Evolutionary conservation across 208 protist species (phyloP).

Genomic region (Entamoeba invadens): DNA sequence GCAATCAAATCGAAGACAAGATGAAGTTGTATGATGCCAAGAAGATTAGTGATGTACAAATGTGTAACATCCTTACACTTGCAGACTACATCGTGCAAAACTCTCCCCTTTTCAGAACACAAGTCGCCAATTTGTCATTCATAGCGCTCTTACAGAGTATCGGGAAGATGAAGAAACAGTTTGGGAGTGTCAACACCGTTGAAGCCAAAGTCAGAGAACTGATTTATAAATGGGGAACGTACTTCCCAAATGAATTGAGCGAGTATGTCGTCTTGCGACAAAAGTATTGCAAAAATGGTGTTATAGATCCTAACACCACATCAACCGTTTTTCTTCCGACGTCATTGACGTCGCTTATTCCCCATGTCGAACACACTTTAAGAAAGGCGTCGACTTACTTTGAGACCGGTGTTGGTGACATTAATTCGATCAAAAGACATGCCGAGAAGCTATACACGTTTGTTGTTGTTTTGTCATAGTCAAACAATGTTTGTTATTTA

Average conservation of each 20-base stretch:
- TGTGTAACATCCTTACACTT: not conserved
- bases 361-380: not conserved
- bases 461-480: too few relatives aligned
- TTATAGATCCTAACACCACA: not conserved
- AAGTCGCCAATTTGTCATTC: not conserved
- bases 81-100: not conserved
- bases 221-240: not conserved
- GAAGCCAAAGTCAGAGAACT: not conserved
- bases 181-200: not conserved
- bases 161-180: not conserved
- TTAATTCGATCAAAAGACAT: not conserved
- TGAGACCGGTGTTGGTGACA: not conserved
- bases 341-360: not conserved
- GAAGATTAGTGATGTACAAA: not conserved
- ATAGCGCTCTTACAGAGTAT: not conserved
- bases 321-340: not conserved
- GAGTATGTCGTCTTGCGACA: not conserved
- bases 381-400: not conserved
- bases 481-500: too few relatives aligned
- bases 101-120: not conserved
- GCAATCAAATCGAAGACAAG: not conserved
- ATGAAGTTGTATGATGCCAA: not conserved
- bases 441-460: not conserved
- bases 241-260: not conserved
- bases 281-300: not conserved